phyloP scores from a whole-genome alignment of 1,139 yeast genomes.

The Waltiozyma sp. region DNA sequence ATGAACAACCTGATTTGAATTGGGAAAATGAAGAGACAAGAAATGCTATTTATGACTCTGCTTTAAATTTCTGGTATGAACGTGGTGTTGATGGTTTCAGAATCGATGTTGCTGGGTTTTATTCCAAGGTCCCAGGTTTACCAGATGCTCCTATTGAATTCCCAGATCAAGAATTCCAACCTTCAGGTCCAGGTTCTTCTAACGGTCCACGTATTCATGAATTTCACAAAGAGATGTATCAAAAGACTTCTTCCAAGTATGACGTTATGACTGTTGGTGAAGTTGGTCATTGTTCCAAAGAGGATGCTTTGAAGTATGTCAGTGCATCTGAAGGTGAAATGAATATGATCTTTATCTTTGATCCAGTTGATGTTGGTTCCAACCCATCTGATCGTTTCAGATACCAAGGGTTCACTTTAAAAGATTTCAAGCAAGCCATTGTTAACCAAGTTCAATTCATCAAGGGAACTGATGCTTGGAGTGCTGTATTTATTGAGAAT shows the following conservation, averaged over 20 bases:
- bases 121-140: conserved; percentile 36
- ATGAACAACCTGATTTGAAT: conserved; percentile 45
- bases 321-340: conserved; percentile 39
- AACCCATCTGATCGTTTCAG: conserved; percentile 22
- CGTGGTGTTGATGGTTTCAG: conserved; percentile 50
- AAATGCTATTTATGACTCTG: conserved; percentile 38
- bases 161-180: conserved; percentile 33
- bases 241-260: conserved; percentile 33
- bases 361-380: conserved; percentile 35
- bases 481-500: conserved; percentile 45
- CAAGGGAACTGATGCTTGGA: conserved; percentile 29
- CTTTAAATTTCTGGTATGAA: conserved; percentile 43
- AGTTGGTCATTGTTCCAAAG: conserved; percentile 33
- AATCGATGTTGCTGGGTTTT: conserved; percentile 43
- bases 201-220: conserved; percentile 48
- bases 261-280: conserved; percentile 52
- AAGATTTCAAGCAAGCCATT: conserved; percentile 34
- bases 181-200: conserved; percentile 23
- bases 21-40: conserved; percentile 47
- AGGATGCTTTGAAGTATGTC: conserved; percentile 35
- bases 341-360: conserved; percentile 42
- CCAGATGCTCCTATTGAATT: conserved; percentile 39
- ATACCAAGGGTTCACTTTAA: conserved; percentile 28
- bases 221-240: conserved; percentile 42
- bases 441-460: conserved; percentile 26